Base-by-base conservation (phyloP, 176 grass and related monocot genomes). In the Aegilops bicornis region DNA sequence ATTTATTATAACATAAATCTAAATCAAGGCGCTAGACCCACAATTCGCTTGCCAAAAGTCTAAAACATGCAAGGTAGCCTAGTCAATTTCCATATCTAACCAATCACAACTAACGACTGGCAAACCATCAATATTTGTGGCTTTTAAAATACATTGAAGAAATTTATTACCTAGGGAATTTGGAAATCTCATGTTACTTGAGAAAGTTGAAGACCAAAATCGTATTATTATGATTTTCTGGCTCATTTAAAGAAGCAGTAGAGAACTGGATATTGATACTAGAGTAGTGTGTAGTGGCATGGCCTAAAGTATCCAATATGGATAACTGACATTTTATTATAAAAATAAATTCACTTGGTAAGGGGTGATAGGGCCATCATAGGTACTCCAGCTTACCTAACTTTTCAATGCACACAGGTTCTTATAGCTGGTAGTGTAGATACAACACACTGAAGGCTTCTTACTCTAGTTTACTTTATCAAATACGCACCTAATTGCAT, bases 161-260 rank as follows among this genome's bases (percentile, higher is more conserved):
- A 60, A 82, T 63, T 64, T 72, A 4, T 76, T 70, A 23, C 19
- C 13, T 17, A 33, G 40, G 62, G 52, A 70, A 27, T 60, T 83
- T 70, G 4, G 63, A 62, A 69, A 65, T 70, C 15, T 79, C 62
- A 76, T 88, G 71, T 67, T 82, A 13, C 63, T 83, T 61, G 73
- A 77, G 48, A 69, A 8, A 68, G 12, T 36, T 73, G 48, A 73
- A 59, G 32, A 20, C 68, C 81, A 58, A 27, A 77, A 82, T 59
- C 9, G 33, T 25, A 24, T 11, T 68, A 42, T 68, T 45, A 14
- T 45, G 50, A 56, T 45, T 68, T 86, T 80, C 43, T 20, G 20
- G 29, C 73, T 25, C 19, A 73, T 50, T 87, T 36, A 81, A 71
- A 36, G 13, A 82, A 82, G 64, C 16, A 79, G 24, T 33, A 76